These are phyloP conservation scores for Candida silvicultrix DNA, from an alignment of 805 yeast species.

Conservation along the genomic window DNA sequence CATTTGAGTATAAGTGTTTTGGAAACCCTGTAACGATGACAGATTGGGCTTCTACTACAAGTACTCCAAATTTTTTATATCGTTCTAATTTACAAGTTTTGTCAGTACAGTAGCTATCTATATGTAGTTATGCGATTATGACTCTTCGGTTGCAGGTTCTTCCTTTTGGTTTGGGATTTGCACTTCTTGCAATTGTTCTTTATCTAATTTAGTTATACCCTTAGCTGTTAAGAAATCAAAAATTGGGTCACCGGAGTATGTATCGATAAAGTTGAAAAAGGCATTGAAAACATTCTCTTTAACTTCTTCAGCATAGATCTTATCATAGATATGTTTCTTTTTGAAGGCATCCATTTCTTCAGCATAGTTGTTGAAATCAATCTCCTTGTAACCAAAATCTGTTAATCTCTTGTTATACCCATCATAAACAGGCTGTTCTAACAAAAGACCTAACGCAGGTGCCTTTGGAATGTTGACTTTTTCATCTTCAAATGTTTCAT, in stretches of 20 bases:
- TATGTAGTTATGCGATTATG: neutral
- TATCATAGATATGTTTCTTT: constrained; percentile 82
- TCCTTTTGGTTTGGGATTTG: constrained; percentile 17
- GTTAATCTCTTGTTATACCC: constrained; percentile 68
- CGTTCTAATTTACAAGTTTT: too few relatives aligned
- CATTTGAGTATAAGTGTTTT: too few relatives aligned
- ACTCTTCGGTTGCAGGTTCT: constrained; percentile 4
- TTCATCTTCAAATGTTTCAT: constrained; percentile 66
- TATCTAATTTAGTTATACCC: constrained; percentile 26
- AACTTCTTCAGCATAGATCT: constrained; percentile 85
- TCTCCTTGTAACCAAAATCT: constrained; percentile 69
- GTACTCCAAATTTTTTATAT: too few relatives aligned
- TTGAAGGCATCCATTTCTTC: constrained; percentile 80
- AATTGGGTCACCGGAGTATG: constrained; percentile 54
- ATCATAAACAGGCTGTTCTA: constrained; percentile 90
- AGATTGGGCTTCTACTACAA: too few relatives aligned
- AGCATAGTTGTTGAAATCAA: constrained; percentile 62
- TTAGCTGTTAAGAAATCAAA: constrained; percentile 36
- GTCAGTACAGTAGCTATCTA: too few relatives aligned
- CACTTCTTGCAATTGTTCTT: constrained; percentile 14
- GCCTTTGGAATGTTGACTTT: constrained; percentile 94
- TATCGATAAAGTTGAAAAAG: constrained; percentile 86
- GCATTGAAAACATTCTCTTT: constrained; percentile 86
- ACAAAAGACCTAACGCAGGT: constrained; percentile 86
- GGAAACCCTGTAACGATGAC: too few relatives aligned